phyloP scores from a whole-genome alignment of 2,329 filamentous ascomycete species.

The Claviceps monticola region DNA sequence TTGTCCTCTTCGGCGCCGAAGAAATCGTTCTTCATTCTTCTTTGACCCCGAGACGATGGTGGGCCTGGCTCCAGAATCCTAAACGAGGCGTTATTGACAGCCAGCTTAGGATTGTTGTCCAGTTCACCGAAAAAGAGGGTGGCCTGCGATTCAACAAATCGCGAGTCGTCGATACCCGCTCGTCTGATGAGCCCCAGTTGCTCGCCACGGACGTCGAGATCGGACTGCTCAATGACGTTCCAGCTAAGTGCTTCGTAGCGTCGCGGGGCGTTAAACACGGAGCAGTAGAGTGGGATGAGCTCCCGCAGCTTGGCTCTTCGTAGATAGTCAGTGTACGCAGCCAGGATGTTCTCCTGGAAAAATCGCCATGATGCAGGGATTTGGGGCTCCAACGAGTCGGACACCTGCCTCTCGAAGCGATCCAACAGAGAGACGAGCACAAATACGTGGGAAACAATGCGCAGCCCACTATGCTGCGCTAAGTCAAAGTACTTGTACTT shows the following conservation, averaged over 20 bases:
- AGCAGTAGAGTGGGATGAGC: slow-evolving; percentile 77
- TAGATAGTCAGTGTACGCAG: slow-evolving; percentile 70
- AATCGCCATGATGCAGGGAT: slow-evolving; percentile 18
- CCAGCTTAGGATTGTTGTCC: slow-evolving; percentile 16
- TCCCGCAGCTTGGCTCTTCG: slow-evolving; percentile 59
- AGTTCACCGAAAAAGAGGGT: slow-evolving; percentile 36
- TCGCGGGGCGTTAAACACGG: slow-evolving; percentile 52
- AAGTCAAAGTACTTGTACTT: slow-evolving; percentile 37
- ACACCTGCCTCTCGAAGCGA: slow-evolving; percentile 28
- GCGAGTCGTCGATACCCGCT: slow-evolving; percentile 56
- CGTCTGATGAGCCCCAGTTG: slow-evolving; percentile 64
- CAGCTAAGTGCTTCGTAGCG: slow-evolving; percentile 59
- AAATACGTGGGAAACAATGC: slow-evolving; percentile 53
- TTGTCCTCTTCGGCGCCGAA: slow-evolving; percentile 45
- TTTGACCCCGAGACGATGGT: slow-evolving; percentile 32
- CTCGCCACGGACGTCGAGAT: slow-evolving; percentile 47
- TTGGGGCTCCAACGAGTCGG: slow-evolving; percentile 6
- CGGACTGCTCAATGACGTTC: slow-evolving; percentile 61
- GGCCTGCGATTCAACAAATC: slow-evolving; percentile 60
- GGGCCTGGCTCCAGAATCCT: slow-evolving; percentile 32
- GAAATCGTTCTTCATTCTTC: slow-evolving; percentile 57
- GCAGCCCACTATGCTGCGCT: slow-evolving; percentile 48
- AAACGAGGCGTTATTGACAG: slow-evolving; percentile 32
- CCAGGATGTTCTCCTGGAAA: slow-evolving; percentile 60
- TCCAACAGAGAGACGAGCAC: slow-evolving; percentile 55